Percentiles rank a stretch among this genome's conserved stretches.
These are phyloP conservation scores for Corrigiola litoralis DNA, from an alignment of 179 eudicot species.

Conservation along the genomic window DNA sequence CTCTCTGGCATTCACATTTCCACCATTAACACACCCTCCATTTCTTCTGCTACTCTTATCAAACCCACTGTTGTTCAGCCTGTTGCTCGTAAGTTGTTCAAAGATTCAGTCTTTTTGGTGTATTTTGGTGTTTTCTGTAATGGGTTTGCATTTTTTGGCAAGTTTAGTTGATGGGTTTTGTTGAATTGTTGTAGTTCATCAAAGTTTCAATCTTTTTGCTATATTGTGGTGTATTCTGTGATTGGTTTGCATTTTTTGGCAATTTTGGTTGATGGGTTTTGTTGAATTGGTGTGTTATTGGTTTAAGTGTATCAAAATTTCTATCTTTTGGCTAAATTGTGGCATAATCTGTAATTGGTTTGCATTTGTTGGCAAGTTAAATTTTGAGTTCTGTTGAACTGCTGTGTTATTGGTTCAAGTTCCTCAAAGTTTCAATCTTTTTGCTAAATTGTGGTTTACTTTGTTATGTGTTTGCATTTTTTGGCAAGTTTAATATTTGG, in stretches of 20 bases:
- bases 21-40: slow-evolving; percentile 23
- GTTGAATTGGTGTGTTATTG: not conserved
- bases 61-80: slow-evolving; percentile 46
- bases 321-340: not conserved
- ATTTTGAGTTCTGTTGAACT: not conserved
- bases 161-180: not conserved
- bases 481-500: not conserved
- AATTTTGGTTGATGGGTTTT: not conserved
- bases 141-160: slow-evolving; percentile 10
- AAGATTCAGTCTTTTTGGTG: not conserved
- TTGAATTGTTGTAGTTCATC: no score
- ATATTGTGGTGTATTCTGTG: not conserved
- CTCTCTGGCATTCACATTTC: slow-evolving; percentile 57
- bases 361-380: not conserved
- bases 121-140: not conserved
- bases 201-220: not conserved
- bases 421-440: no score
- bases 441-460: not conserved
- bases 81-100: slow-evolving; percentile 55
- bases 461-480: slow-evolving; percentile 9
- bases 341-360: slow-evolving; percentile 9
- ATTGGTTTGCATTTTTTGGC: slow-evolving; percentile 9
- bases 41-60: slow-evolving; percentile 30
- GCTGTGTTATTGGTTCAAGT: no score
- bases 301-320: not conserved